Base-by-base conservation (phyloP, 2,329 filamentous ascomycete genomes). In the Xylaria sp. region DNA sequence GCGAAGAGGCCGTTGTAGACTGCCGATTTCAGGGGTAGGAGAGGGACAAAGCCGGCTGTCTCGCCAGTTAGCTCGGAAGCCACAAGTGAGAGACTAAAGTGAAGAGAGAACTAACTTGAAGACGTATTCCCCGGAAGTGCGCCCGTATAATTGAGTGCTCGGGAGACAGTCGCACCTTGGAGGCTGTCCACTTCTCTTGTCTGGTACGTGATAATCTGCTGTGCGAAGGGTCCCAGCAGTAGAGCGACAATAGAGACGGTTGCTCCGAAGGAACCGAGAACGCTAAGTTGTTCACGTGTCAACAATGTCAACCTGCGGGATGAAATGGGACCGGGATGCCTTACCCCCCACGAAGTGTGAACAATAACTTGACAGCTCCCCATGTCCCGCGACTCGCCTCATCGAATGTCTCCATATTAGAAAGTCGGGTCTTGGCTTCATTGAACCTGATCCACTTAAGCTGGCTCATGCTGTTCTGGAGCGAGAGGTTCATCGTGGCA, bases 1-100 rank as follows among this genome's bases (percentile, higher is more conserved):
- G 77, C 76, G 45, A 79, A 79, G 4, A 79, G 73, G 5, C 78
- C 78, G 54, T 78, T 77, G 58, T 79, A 79, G 6, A 79, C 77
- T 2, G 77, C 76, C 1, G 77, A 75, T 57, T 79, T 79, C 53
- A 79, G 72, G 1, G 78, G 75, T 17, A 79, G 65, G 21, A 79
- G 74, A 0, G 78, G 78, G 0, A 79, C 77, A 17, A 77, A 79
- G 1, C 75, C 75, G 6, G 76, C 75, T 65, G 59, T 39, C 5
- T 54, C 59, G 21, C 69, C 45, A 53, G 39, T 53, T 19, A 56
- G 12, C 2, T 47, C 27, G 0, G 0, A 5, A 55, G 11, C 11
- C 30, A 19, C 17, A 27, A 14, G 24, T 30, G 30, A 27, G 4
- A 48, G 11, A 6, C 51, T 12, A 14, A 14, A 14, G 12, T 19